Conservation (phyloP, 768 basidiomycete genomes). For the Tremella yokohamensis region DNA sequence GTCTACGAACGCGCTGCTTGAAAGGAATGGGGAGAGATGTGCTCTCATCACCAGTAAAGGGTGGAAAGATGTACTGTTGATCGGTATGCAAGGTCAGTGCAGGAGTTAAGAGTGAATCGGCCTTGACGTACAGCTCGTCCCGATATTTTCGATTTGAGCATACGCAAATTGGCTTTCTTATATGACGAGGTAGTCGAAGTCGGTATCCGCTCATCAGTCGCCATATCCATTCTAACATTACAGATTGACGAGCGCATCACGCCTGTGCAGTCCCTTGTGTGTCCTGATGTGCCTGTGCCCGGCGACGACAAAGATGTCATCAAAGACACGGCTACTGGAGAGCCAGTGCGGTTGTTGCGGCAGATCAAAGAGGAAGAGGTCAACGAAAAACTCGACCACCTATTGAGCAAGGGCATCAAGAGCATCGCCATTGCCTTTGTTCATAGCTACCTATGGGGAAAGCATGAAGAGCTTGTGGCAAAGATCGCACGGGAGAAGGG, state of each 20-base stretch:
- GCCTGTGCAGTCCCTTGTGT: slow-evolving; percentile 20
- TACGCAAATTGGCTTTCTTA: slow-evolving; percentile 52
- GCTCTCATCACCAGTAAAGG: slow-evolving; percentile 41
- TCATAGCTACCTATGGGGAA: slow-evolving; percentile 62
- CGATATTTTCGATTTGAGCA: slow-evolving; percentile 67
- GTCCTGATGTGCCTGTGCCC: slow-evolving; percentile 36
- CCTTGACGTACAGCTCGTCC: slow-evolving; percentile 64
- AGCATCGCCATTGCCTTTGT: slow-evolving; percentile 41
- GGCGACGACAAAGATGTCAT: slow-evolving; percentile 11
- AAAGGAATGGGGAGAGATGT: slow-evolving; percentile 36
- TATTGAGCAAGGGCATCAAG: slow-evolving; percentile 76
- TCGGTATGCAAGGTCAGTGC: slow-evolving; percentile 35
- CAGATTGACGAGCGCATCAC: slow-evolving; percentile 34
- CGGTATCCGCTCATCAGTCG: slow-evolving; percentile 51
- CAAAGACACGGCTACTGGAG: slow-evolving; percentile 56
- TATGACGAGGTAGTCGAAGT: slow-evolving; percentile 61
- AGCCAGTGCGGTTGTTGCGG: slow-evolving; percentile 63
- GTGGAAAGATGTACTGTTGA: slow-evolving; percentile 26
- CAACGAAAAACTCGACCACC: slow-evolving; percentile 61
- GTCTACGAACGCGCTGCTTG: slow-evolving; percentile 37
- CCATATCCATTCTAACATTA: background rate
- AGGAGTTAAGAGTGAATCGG: slow-evolving; percentile 60
- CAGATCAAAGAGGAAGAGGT: slow-evolving; percentile 58
- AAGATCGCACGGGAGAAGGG: slow-evolving; percentile 71
- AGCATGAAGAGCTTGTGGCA: slow-evolving; percentile 74